Base-by-base conservation (phyloP, 1,139 yeast genomes). In the Casaregolazyma suthepensis region DNA sequence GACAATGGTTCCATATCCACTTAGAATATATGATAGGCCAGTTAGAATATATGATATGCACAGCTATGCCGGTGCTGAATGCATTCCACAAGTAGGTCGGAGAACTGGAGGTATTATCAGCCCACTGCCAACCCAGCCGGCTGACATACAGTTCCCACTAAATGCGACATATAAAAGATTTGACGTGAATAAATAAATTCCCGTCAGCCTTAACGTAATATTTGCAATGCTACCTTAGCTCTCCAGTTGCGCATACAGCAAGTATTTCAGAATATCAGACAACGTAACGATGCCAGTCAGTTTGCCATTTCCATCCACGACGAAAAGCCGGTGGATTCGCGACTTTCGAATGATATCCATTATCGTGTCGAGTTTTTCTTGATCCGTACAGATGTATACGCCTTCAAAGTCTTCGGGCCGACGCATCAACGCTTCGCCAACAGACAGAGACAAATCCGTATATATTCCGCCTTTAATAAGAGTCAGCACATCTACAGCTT, bases 371-470 rank as follows among this genome's bases (percentile, higher is more conserved):
- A 94, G 75, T 58, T 94, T 79, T 69, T 94, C 99, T 61, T 83
- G 79, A 60, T 83, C 77, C 0, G 98, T 90, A 71, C 99, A 94
- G 0, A 98, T 93, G 70, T 91, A 91, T 15, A 94, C 99, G 55
- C 99, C 99, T 70, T 93, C 99, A 66, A 93, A 94, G 68, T 93
- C 98, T 63, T 91, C 97, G 7, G 96, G 85, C 66, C 99, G 81
- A 69, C 96, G 81, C 81, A 93, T 82, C 54, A 94, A 76, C 0
- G 99, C 99, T 68, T 93, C 98, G 2, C 99, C 99, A 9, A 94
- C 97, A 55, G 94, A 86, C 61, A 94, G 75, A 47, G 91, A 87
- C 59, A 93, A 75, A 69, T 93, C 99, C 43, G 91, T 88, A 66
- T 91, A 90, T 66, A 89, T 85, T 1, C 98, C 98, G 44, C 97